Evolutionary conservation across 306 rosid species (phyloP), one percentile per base, ranked within the genome.

Genomic region (Dryas alaskensis): DNA sequence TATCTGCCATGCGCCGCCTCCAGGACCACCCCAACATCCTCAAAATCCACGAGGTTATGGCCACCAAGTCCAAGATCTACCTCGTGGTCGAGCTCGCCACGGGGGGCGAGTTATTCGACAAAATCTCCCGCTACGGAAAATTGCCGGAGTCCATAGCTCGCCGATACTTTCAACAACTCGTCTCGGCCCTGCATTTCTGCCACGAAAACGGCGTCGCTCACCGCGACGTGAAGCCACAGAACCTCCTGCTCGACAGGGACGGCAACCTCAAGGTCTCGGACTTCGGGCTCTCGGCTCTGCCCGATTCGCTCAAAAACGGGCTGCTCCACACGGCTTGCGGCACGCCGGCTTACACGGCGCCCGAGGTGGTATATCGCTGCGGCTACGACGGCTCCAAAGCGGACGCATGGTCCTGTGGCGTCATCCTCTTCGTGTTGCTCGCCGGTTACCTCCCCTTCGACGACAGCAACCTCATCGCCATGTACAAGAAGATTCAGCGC

Each of bases 361-460:
- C 98, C 16, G 97, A 93, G 85, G 85, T 93, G 0, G 81, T 93
- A 7, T 31, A 79, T 54, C 83, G 91, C 65, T 71, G 69, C 9
- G 83, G 93, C 44, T 91, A 91, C 86, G 97, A 93, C 62, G 98
- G 97, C 0, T 74, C 96, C 0, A 81, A 78, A 37, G 97, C 97
- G 8, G 98, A 93, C 45, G 97, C 92, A 0, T 93, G 98, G 98
- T 93, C 98, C 0, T 91, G 96, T 63, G 98, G 98, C 2, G 89
- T 91, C 2, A 88, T 93, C 11, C 96, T 93, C 27, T 90, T 78
- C 79, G 87, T 86, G 0, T 60, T 93, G 1, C 94, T 93, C 60
- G 82, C 90, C 27, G 97, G 97, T 2, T 65, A 73, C 39, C 89
- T 91, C 3, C 97, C 98, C 0, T 93, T 93, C 77, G 80, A 78